Base-by-base conservation (phyloP, 306 rosid species). In the Fagus sylvatica region DNA sequence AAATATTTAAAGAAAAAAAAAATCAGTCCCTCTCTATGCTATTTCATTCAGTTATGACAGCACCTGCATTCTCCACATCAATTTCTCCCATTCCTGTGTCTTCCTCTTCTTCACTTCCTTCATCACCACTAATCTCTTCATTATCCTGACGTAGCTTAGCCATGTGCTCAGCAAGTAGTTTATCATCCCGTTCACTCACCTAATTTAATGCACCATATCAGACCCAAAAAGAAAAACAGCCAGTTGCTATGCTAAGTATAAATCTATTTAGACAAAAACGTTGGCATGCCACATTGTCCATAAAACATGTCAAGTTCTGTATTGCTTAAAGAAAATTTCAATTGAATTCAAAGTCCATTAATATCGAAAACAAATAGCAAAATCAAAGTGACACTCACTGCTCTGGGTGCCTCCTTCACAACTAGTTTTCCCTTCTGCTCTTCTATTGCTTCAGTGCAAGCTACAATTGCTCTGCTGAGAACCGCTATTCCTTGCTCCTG, bases 101-200 rank as follows among this genome's bases (percentile, higher is more conserved):
- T 81, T 95, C 99, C 83, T 95, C 99, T 79, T 93, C 99, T 69
- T 95, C 99, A 9, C 98, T 95, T 53, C 82, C 93, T 68, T 93
- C 97, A 32, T 95, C 97, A 0, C 91, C 97, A 9, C 89, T 84
- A 8, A 93, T 59, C 84, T 94, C 97, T 77, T 94, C 96, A 22
- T 94, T 94, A 72, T 86, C 91, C 74, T 86, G 84, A 65, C 91
- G 88, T 55, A 91, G 94, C 90, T 94, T 88, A 41, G 82, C 89
- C 97, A 94, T 94, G 87, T 89, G 91, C 70, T 91, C 96, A 1
- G 91, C 89, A 42, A 94, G 96, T 75, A 94, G 80, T 72, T 94
- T 90, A 77, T 94, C 97, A 82, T 94, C 98, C 73, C 96, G 86
- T 70, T 90, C 96, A 73, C 97, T 89, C 96, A 94, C 97, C 98